A percentile compares a stretch with the other conserved stretches of the same genome.
Evolutionary conservation across 2,329 filamentous ascomycete species (phyloP).

Genomic region (Neofusicoccum laricinum): DNA sequence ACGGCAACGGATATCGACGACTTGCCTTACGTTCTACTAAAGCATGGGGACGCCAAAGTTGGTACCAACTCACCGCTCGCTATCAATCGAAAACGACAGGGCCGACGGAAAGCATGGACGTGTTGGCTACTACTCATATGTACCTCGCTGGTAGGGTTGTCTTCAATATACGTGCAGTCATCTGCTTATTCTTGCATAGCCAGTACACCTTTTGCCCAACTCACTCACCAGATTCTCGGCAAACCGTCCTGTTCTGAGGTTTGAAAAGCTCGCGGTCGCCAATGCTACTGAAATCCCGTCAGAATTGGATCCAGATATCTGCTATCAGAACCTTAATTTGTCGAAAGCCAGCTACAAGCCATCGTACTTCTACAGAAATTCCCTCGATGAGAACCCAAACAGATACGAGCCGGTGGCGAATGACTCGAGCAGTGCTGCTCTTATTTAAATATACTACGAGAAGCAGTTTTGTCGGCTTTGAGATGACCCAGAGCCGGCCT

Average conservation of each 20-base stretch:
- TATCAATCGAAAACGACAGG: background rate
- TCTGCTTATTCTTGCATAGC: constrained; percentile 13
- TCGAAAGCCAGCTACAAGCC: no score
- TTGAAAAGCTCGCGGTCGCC: no score
- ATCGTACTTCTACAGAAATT: no score
- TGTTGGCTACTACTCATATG: background rate
- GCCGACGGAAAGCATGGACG: background rate
- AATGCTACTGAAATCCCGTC: background rate
- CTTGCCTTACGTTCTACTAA: background rate
- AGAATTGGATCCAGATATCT: no score
- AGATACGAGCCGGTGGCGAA: no score
- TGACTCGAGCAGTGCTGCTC: no score
- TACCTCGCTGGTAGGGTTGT: background rate
- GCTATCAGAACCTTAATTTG: no score
- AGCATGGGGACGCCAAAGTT: background rate
- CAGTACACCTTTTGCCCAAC: constrained; percentile 30
- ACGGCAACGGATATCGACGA: constrained; percentile 24
- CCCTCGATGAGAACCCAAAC: no score
- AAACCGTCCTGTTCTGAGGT: no score
- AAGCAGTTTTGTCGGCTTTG: no score
- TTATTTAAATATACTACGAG: no score
- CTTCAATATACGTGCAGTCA: background rate
- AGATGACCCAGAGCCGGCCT: no score
- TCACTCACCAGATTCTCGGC: constrained; percentile 26
- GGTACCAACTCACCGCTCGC: background rate